phyloP scores from a whole-genome alignment of 2,329 filamentous ascomycete species.

The Beauveria brongniartii region DNA sequence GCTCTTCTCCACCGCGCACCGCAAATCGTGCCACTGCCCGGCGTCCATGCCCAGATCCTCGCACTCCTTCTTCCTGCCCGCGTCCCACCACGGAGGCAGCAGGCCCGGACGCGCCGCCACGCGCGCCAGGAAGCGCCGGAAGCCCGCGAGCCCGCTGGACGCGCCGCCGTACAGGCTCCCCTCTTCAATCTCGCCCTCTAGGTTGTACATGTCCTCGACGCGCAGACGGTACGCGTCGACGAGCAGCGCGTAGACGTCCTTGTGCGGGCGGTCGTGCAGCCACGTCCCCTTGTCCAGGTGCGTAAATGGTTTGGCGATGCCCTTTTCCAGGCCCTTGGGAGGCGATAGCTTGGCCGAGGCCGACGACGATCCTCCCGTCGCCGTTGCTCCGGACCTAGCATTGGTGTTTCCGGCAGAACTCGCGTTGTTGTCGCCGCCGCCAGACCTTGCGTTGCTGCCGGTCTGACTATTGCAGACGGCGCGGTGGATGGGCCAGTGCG shows the following conservation, averaged over 20 bases:
- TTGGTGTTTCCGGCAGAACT: too few species aligned
- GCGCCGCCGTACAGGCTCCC: slow-evolving; percentile 24
- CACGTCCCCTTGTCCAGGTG: slow-evolving; percentile 31
- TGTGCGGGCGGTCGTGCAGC: slow-evolving; percentile 34
- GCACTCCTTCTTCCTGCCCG: slow-evolving; percentile 29
- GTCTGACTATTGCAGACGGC: slow-evolving; percentile 28
- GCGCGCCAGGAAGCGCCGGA: slow-evolving; percentile 28
- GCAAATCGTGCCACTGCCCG: slow-evolving; percentile 22
- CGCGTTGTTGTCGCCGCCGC: too few species aligned
- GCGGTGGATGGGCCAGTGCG: slow-evolving; percentile 43
- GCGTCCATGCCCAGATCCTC: slow-evolving; percentile 24
- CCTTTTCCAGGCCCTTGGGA: slow-evolving; percentile 22
- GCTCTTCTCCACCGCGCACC: slow-evolving; percentile 21
- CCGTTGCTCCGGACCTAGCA: too few species aligned
- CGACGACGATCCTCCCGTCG: neutral
- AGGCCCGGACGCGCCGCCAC: slow-evolving; percentile 21
- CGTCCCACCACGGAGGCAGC: slow-evolving; percentile 38
- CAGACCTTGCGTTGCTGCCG: neutral
- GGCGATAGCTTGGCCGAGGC: slow-evolving; percentile 11
- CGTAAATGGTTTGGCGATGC: slow-evolving; percentile 29
- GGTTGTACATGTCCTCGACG: slow-evolving; percentile 27
- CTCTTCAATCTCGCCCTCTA: slow-evolving; percentile 18
- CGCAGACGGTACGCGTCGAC: slow-evolving; percentile 41
- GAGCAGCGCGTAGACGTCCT: slow-evolving; percentile 36
- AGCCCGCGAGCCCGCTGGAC: slow-evolving; percentile 20